Evolutionary conservation across 1,284 basidiomycete species (phyloP), one percentile per base, ranked within the genome.

Genomic region (Somion occarium): DNA sequence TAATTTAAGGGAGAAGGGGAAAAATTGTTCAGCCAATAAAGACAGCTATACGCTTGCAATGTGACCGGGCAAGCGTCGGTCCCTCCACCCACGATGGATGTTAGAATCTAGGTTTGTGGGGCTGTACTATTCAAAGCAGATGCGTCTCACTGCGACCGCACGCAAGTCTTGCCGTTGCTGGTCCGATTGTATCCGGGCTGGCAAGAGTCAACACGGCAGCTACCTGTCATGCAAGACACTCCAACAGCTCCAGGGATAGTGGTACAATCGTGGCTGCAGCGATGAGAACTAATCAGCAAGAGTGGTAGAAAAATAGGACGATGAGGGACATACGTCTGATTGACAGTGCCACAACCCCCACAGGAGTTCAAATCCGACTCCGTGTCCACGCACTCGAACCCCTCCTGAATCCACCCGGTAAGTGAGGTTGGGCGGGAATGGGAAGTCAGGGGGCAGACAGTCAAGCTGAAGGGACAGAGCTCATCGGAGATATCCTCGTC

Each of bases 301-400:
- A 9, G 12, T 44, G 41, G 39, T 39, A 38, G 44, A 30, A 25
- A 46, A 46, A 38, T 19, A 38, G 27, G 13, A 61, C 67, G 52
- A n/a, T n/a, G n/a, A n/a, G n/a, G n/a, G n/a, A n/a, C n/a, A n/a
- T 52, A 69, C 67, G 54, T 52, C 18, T 44, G 38, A 47, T 67
- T 59, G 13, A 64, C 41, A 12, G 42, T 57, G 12, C 63, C 62
- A 55, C 68, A 69, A 26, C 68, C 68, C 13, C 67, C 68, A 50
- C 66, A 69, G 34, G 63, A 63, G 19, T 51, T 54, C 37, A 69
- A 57, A 50, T 69, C 68, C 47, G 56, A 59, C 11, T 41, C 38
- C 30, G 64, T 52, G 44, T 68, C 66, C n/a, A 65, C 65, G 45
- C 68, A 69, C 50, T 69, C 67, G 51, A 61, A 65, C 12, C 60